phyloP scores from a whole-genome alignment of 2,329 filamentous ascomycete genomes.

The Claviceps africana region DNA sequence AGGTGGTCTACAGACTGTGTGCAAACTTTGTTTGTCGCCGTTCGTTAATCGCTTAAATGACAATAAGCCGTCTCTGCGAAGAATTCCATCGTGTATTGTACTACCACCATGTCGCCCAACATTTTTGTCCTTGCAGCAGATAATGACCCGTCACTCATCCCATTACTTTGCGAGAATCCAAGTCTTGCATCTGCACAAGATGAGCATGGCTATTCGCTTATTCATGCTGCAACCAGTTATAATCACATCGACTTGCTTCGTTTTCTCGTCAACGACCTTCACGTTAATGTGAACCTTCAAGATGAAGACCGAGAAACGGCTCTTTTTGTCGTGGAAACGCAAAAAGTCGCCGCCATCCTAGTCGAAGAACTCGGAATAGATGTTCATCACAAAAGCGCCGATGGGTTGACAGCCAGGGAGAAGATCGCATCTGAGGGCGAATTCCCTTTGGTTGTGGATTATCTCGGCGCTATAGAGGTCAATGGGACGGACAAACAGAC shows the following conservation, averaged over 20 bases:
- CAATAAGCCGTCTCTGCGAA: background rate
- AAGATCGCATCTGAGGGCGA: conserved; percentile 69
- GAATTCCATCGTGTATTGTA: background rate
- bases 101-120: conserved; percentile 30
- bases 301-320: conserved; percentile 91
- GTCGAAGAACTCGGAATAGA: conserved; percentile 73
- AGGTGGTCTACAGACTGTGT: too few relatives aligned
- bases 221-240: conserved; percentile 90
- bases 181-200: conserved; percentile 70
- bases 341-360: conserved; percentile 62
- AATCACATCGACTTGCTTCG: conserved; percentile 71
- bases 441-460: conserved; percentile 60
- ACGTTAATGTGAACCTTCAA: conserved; percentile 63
- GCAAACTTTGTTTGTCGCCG: too few relatives aligned
- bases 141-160: conserved; percentile 57
- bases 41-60: background rate
- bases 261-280: conserved; percentile 58
- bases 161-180: conserved; percentile 60
- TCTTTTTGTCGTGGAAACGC: conserved; percentile 80
- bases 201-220: conserved; percentile 81
- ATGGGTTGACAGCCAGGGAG: conserved; percentile 68
- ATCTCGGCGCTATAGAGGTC: conserved; percentile 35
- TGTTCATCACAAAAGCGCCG: conserved; percentile 47
- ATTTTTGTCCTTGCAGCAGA: conserved; percentile 70
- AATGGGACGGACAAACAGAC: conserved; percentile 15